Evolutionary conservation across 805 yeast genomes (phyloP).

Genomic region (Candida maltosa): DNA sequence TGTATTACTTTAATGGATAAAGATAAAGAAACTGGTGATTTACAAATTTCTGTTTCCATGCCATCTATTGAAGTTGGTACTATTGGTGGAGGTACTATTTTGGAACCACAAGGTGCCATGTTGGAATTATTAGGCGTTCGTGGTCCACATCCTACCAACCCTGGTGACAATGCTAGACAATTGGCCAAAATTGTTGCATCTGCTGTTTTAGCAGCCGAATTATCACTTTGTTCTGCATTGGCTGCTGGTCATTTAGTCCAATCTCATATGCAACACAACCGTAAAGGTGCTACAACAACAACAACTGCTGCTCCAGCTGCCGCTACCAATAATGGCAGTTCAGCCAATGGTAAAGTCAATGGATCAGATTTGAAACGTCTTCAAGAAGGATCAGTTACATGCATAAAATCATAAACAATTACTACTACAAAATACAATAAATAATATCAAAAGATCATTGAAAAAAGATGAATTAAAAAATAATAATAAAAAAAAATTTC

Average conservation of each 20-base stretch:
- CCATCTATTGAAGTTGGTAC: constrained; percentile 99
- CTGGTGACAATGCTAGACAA: constrained; percentile 93
- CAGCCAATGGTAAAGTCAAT: constrained; percentile 4
- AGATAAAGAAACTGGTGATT: constrained; percentile 60
- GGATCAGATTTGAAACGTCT: constrained; percentile 40
- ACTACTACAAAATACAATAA: too few species aligned
- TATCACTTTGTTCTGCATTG: constrained; percentile 90
- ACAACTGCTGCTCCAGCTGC: constrained; percentile 23
- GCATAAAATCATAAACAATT: constrained; percentile 54
- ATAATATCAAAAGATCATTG: too few species aligned
- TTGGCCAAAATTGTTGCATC: constrained; percentile 91
- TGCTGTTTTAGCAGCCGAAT: constrained; percentile 93
- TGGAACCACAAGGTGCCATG: constrained; percentile 97
- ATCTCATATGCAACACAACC: constrained; percentile 94
- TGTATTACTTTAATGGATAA: constrained; percentile 90
- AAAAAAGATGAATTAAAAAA: too few species aligned
- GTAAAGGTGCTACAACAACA: constrained; percentile 55
- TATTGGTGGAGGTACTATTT: constrained; percentile 97
- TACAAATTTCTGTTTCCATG: constrained; percentile 95
- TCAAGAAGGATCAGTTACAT: constrained; percentile 69
- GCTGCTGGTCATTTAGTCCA: constrained; percentile 99
- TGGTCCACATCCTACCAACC: constrained; percentile 91
- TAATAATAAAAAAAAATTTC: too few species aligned
- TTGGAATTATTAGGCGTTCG: constrained; percentile 88
- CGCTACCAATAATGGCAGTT: background rate